phyloP scores from a whole-genome alignment of 179 eudicot species.

The Spergularia azorica region DNA sequence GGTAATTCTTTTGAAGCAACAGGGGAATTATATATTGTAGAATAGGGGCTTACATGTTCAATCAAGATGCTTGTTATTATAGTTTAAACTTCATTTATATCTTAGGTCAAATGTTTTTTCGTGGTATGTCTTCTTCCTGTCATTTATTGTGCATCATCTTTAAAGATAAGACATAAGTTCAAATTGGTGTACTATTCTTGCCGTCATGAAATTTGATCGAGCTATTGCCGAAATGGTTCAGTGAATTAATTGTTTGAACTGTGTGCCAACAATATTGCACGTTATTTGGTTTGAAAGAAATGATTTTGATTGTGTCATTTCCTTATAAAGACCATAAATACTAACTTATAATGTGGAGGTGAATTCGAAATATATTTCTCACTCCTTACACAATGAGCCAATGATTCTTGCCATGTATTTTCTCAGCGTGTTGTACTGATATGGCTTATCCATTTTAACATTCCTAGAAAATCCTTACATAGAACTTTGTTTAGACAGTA shows the following conservation, averaged over 20 bases:
- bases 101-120: neutral
- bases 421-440: too few relatives aligned
- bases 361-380: neutral
- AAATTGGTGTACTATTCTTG: neutral
- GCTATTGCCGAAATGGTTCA: neutral
- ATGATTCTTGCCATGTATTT: neutral
- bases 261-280: neutral
- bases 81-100: neutral
- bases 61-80: neutral
- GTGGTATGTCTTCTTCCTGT: neutral
- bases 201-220: neutral
- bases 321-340: neutral
- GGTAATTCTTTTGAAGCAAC: slow-evolving; percentile 1
- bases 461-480: too few relatives aligned
- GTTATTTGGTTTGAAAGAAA: neutral
- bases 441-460: too few relatives aligned
- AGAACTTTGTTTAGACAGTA: too few relatives aligned
- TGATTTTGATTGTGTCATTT: slow-evolving; percentile 1
- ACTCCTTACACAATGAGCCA: slow-evolving; percentile 8
- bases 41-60: neutral
- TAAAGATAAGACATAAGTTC: neutral
- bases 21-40: neutral
- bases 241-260: neutral
- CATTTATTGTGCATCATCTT: neutral
- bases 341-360: neutral